A percentile compares a stretch with the other conserved stretches of the same genome.
Conservation (phyloP, 208 protist genomes). For the Paratrypanosoma confusum region DNA sequence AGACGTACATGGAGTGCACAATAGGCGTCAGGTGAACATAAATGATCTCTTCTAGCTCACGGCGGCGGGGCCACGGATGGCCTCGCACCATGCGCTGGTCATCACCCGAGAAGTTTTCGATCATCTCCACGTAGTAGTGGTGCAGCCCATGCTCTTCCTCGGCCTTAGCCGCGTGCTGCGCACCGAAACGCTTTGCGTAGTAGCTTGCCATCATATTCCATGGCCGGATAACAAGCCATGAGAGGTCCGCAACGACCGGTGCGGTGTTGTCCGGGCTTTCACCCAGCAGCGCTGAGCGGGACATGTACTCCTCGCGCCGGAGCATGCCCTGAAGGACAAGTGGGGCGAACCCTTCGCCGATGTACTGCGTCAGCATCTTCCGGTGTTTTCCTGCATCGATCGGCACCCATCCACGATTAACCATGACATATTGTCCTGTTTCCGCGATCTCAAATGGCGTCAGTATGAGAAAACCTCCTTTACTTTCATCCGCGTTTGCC, state of each 20-base stretch:
- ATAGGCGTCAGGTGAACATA: slow-evolving; percentile 77
- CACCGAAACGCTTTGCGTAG: slow-evolving; percentile 60
- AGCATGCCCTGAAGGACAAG: slow-evolving; percentile 46
- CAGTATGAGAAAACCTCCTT: slow-evolving; percentile 76
- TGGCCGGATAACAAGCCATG: slow-evolving; percentile 68
- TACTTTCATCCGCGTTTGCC: slow-evolving; percentile 55
- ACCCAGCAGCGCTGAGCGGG: slow-evolving; percentile 36
- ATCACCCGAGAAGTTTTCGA: slow-evolving; percentile 80
- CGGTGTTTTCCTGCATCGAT: slow-evolving; percentile 80
- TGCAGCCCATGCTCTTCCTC: slow-evolving; percentile 44
- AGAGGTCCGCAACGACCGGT: slow-evolving; percentile 57
- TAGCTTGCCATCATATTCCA: slow-evolving; percentile 65
- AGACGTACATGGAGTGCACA: slow-evolving; percentile 80
- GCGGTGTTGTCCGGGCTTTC: slow-evolving; percentile 52
- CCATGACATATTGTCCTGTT: slow-evolving; percentile 60
- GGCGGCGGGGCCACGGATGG: slow-evolving; percentile 61
- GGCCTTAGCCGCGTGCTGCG: slow-evolving; percentile 10
- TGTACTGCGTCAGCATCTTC: slow-evolving; percentile 73
- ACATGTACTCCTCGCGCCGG: slow-evolving; percentile 63
- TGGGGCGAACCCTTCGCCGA: slow-evolving; percentile 59
- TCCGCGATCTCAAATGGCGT: slow-evolving; percentile 75
- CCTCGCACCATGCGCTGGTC: slow-evolving; percentile 77
- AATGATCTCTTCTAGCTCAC: slow-evolving; percentile 63
- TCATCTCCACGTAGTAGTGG: slow-evolving; percentile 80
- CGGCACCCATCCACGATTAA: slow-evolving; percentile 83